Conservation (phyloP, 345 rosid species). For the Eucalyptus marginata region DNA sequence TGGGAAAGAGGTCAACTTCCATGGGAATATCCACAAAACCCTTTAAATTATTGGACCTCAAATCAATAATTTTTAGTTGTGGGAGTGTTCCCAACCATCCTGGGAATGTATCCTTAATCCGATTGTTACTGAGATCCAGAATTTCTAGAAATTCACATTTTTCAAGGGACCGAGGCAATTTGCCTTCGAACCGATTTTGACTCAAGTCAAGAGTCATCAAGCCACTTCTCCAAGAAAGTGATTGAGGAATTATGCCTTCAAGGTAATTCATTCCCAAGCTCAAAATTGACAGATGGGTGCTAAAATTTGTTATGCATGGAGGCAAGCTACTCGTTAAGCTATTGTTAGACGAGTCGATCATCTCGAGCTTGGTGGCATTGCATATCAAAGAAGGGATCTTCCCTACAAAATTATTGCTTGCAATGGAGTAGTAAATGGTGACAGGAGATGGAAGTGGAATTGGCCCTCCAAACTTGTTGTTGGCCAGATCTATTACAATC, state of each 20-base stretch:
- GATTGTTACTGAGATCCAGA: accelerated
- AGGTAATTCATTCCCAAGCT: neutral
- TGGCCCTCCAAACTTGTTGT: too few species aligned
- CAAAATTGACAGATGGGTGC: neutral
- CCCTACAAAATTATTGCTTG: too few species aligned
- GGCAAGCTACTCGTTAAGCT: neutral
- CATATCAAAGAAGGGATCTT: neutral
- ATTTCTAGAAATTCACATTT: neutral
- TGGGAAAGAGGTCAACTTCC: accelerated
- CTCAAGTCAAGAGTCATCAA: neutral
- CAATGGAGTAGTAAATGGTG: too few species aligned
- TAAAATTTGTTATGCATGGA: neutral
- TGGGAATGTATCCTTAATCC: accelerated
- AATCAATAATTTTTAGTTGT: accelerated
- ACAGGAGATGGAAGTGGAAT: too few species aligned
- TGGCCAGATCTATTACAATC: too few species aligned
- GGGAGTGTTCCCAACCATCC: neutral
- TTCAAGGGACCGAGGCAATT: neutral
- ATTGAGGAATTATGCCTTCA: neutral
- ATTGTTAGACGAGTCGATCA: accelerated
- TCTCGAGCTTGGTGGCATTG: neutral
- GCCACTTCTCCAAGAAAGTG: neutral
- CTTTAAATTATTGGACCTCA: neutral
- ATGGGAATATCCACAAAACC: accelerated
- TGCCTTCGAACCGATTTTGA: neutral